Percentiles rank a stretch among this genome's conserved stretches.
Conservation (phyloP, 2,329 filamentous ascomycete species). For the Capronia americana region DNA sequence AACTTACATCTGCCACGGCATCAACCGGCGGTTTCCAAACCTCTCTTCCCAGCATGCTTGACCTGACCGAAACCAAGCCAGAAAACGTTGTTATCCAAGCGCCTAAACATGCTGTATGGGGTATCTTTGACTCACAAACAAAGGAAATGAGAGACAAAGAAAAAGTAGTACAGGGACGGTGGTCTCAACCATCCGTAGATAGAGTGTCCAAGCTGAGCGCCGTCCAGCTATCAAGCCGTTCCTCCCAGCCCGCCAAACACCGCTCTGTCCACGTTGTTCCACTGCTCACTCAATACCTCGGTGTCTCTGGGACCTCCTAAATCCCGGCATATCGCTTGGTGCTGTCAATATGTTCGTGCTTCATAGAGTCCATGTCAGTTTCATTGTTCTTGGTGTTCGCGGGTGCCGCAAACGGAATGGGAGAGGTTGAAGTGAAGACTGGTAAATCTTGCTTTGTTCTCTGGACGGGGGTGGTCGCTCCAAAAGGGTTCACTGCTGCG, state of each 20-base stretch:
- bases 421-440: constrained; percentile 55
- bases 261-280: background rate
- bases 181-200: background rate
- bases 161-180: background rate
- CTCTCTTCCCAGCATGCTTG: background rate
- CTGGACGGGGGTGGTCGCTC: constrained; percentile 23
- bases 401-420: constrained; percentile 50
- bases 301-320: constrained; percentile 57
- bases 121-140: constrained; percentile 32
- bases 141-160: constrained; percentile 5
- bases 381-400: constrained; percentile 1
- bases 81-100: constrained; percentile 8
- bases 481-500: constrained; percentile 8
- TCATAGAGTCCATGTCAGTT: background rate
- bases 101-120: constrained; percentile 28
- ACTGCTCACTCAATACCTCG: constrained; percentile 28
- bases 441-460: constrained; percentile 54
- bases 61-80: background rate
- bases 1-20: background rate
- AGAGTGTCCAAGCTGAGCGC: background rate
- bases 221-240: background rate
- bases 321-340: constrained; percentile 12
- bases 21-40: background rate
- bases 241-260: background rate
- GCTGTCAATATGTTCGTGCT: background rate